phyloP scores from a whole-genome alignment of 768 basidiomycete species.

The Lyophyllum semitale region DNA sequence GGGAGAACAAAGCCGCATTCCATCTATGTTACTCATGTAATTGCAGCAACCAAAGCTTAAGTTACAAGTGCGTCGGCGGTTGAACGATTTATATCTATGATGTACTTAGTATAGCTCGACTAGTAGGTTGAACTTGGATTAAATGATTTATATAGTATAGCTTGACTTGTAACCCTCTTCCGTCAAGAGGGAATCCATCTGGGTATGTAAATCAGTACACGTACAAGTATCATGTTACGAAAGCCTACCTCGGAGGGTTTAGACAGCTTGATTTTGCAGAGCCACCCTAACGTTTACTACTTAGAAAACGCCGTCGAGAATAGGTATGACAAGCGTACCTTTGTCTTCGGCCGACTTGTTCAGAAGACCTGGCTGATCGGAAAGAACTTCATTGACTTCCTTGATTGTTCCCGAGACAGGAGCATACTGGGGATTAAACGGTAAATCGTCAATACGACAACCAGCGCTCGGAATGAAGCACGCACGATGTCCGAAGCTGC shows the following conservation, averaged over 20 bases:
- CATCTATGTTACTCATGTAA: slow-evolving; percentile 6
- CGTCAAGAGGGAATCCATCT: slow-evolving; percentile 75
- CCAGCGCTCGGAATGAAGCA: slow-evolving; percentile 6
- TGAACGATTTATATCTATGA: background rate
- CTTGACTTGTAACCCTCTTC: slow-evolving; percentile 69
- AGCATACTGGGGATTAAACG: slow-evolving; percentile 62
- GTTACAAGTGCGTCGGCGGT: background rate
- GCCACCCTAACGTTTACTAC: slow-evolving; percentile 70
- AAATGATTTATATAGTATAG: slow-evolving; percentile 31
- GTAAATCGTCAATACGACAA: slow-evolving; percentile 5
- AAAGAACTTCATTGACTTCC: slow-evolving; percentile 75
- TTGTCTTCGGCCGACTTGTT: slow-evolving; percentile 87
- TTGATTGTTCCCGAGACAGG: slow-evolving; percentile 86
- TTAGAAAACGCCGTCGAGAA: background rate
- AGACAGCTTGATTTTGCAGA: slow-evolving; percentile 88
- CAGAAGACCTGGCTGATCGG: slow-evolving; percentile 71
- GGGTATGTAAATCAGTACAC: slow-evolving; percentile 4
- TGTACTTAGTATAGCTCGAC: slow-evolving; percentile 35
- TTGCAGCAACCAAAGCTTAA: background rate
- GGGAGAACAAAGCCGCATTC: background rate
- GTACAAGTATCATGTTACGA: slow-evolving; percentile 11
- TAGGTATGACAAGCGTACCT: slow-evolving; percentile 45
- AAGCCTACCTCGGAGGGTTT: slow-evolving; percentile 68
- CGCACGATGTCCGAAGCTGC: slow-evolving; percentile 91
- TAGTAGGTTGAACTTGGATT: slow-evolving; percentile 61